Evolutionary conservation across 257 asterid genomes (phyloP).

Genomic region (Euphrasia confusa): DNA sequence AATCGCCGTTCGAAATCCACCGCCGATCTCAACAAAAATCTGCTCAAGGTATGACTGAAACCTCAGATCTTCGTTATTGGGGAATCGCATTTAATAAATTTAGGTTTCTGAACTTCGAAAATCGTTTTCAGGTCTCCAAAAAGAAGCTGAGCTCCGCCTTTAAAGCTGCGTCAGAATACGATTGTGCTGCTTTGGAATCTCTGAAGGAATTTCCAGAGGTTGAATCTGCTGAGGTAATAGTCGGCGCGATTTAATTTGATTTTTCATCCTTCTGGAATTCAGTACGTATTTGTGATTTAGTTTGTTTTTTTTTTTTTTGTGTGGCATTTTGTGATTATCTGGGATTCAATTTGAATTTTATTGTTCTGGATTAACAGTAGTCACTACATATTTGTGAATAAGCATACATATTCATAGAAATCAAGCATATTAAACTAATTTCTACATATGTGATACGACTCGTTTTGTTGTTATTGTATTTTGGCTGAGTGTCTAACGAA

Average conservation of each 20-base stretch:
- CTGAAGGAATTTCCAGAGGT: slow-evolving; percentile 33
- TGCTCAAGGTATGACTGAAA: slow-evolving; percentile 33
- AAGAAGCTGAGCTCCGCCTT: slow-evolving; percentile 38
- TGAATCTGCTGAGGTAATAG: slow-evolving; percentile 40
- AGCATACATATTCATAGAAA: not conserved
- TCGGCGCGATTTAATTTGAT: not conserved
- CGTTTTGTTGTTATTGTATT: not conserved
- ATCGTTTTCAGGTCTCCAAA: slow-evolving; percentile 31
- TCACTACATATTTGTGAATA: not conserved
- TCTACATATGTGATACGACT: not conserved
- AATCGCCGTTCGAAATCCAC: slow-evolving; percentile 41
- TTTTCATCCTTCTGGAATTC: not conserved
- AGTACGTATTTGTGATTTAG: not conserved
- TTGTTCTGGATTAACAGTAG: too few species aligned
- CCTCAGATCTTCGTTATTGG: not conserved
- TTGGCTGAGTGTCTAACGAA: not conserved
- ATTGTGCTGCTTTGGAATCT: slow-evolving; percentile 26
- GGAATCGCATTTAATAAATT: not conserved
- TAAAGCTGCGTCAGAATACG: slow-evolving; percentile 34
- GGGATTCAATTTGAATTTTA: too few species aligned
- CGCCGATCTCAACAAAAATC: slow-evolving; percentile 34
- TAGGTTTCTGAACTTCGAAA: not conserved
- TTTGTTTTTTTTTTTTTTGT: too few species aligned
- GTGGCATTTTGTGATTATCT: too few species aligned
- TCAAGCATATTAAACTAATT: not conserved